Percentiles rank a stretch among this genome's conserved stretches.
These are phyloP conservation scores for Laburnicola sp. DNA, from an alignment of 2,329 filamentous ascomycete genomes.

Conservation along the genomic window DNA sequence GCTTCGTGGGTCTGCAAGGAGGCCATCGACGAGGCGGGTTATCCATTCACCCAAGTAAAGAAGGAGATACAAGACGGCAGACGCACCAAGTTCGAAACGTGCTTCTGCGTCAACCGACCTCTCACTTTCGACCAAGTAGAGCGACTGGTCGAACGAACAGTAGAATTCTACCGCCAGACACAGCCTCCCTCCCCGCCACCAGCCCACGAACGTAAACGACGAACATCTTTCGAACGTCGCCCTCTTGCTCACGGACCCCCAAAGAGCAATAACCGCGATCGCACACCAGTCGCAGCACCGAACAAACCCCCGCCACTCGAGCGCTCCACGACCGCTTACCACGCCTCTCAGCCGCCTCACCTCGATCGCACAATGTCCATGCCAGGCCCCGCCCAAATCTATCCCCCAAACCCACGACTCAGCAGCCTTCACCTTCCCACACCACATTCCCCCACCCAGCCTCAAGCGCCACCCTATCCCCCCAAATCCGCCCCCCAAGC, in stretches of 20 bases:
- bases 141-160: constrained; percentile 44
- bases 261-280: constrained; percentile 24
- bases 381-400: constrained; percentile 21
- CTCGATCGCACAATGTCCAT: constrained; percentile 34
- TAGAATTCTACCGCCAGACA: constrained; percentile 40
- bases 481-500: constrained; percentile 4
- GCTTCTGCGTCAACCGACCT: constrained; percentile 40
- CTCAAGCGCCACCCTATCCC: constrained; percentile 9
- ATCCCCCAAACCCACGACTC: constrained; percentile 19
- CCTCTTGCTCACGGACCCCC: constrained; percentile 11
- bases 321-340: constrained; percentile 24
- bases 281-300: constrained; percentile 26
- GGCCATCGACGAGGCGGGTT: constrained; percentile 41
- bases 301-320: constrained; percentile 24
- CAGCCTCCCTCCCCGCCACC: constrained; percentile 21
- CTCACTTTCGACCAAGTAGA: constrained; percentile 43
- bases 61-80: constrained; percentile 36
- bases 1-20: constrained; percentile 46
- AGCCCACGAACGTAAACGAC: constrained; percentile 16
- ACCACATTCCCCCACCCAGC: constrained; percentile 5
- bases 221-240: constrained; percentile 28
- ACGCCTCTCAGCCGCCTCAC: constrained; percentile 23
- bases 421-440: constrained; percentile 22
- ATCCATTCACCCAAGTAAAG: constrained; percentile 35
- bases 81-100: constrained; percentile 41